Conservation (phyloP, 2,329 filamentous ascomycete genomes). For the Aspergillus glaucus region DNA sequence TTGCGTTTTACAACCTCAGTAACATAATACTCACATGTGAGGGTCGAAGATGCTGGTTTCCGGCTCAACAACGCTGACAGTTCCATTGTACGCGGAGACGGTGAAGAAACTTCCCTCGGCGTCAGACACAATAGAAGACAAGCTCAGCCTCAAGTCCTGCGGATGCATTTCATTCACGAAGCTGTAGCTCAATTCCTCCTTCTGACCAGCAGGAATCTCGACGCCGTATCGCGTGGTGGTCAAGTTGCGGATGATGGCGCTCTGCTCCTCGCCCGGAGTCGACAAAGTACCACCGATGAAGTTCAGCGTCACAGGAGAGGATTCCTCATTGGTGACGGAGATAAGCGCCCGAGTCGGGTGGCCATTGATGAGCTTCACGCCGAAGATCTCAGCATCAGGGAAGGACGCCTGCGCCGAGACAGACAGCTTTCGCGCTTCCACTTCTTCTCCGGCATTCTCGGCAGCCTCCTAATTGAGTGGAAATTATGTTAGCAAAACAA, state of each 20-base stretch:
- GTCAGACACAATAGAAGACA: conserved; percentile 68
- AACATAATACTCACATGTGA: conserved; percentile 69
- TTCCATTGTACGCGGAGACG: conserved; percentile 71
- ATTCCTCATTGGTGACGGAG: conserved; percentile 78
- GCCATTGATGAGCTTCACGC: conserved; percentile 92
- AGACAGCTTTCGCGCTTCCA: conserved; percentile 53
- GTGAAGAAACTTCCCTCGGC: conserved; percentile 65
- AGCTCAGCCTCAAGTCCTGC: conserved; percentile 73
- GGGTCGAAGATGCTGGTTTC: conserved; percentile 89
- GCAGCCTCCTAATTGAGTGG: conserved; percentile 46
- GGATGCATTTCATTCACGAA: conserved; percentile 91
- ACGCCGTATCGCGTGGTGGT: conserved; percentile 69
- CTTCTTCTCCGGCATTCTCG: conserved; percentile 60
- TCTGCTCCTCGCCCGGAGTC: conserved; percentile 51
- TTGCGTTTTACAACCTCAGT: neutral
- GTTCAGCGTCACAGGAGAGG: conserved; percentile 64
- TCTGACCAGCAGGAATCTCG: conserved; percentile 67
- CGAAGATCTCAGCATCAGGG: conserved; percentile 72
- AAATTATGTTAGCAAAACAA: conserved; percentile 16
- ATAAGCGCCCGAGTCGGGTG: conserved; percentile 76
- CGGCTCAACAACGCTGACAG: conserved; percentile 80
- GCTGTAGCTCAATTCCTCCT: conserved; percentile 69
- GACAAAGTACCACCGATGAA: conserved; percentile 70
- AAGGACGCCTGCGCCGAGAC: conserved; percentile 54
- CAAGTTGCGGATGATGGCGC: conserved; percentile 72